phyloP scores from a whole-genome alignment of 2,329 filamentous ascomycete species.

The Mycosphaerelloides madeirae region DNA sequence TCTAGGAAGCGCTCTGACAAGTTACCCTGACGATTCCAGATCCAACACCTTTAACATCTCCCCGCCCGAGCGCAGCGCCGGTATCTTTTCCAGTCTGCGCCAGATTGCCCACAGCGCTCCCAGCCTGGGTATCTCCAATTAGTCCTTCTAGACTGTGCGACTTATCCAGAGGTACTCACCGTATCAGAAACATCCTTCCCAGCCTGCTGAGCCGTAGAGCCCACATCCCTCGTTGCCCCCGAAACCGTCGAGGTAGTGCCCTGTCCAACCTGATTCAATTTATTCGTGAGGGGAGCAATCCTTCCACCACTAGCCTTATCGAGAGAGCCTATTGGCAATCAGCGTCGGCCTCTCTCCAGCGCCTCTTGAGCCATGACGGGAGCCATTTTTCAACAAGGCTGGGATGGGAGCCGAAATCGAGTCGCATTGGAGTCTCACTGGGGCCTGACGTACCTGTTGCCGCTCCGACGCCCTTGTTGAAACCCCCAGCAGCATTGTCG shows the following conservation, averaged over 20 bases:
- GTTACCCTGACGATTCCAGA: constrained; percentile 18
- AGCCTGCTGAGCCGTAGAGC: constrained; percentile 31
- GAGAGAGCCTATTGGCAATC: constrained; percentile 24
- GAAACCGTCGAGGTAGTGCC: constrained; percentile 33
- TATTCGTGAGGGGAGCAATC: constrained; percentile 29
- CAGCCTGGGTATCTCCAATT: constrained; percentile 8
- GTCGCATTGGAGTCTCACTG: constrained; percentile 12
- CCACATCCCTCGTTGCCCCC: constrained; percentile 34
- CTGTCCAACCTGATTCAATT: constrained; percentile 32
- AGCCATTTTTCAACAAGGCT: constrained; percentile 20
- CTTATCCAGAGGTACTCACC: too few relatives aligned
- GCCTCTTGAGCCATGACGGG: constrained; percentile 25
- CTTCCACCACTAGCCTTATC: constrained; percentile 32
- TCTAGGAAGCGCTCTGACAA: too few relatives aligned
- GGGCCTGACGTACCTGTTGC: constrained; percentile 29
- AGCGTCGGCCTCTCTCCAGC: constrained; percentile 15
- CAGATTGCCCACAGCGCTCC: constrained; percentile 25
- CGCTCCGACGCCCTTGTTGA: constrained; percentile 23
- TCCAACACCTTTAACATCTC: constrained; percentile 29
- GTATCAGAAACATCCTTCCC: constrained; percentile 33
- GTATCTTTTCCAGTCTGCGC: constrained; percentile 27
- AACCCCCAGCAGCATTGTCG: constrained; percentile 18
- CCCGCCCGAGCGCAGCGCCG: constrained; percentile 20
- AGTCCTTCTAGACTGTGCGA: too few relatives aligned
- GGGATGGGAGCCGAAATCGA: constrained; percentile 20